Evolutionary conservation across 164 flowering plant species (phyloP).

Genomic region (Chimonanthus salicifolius): DNA sequence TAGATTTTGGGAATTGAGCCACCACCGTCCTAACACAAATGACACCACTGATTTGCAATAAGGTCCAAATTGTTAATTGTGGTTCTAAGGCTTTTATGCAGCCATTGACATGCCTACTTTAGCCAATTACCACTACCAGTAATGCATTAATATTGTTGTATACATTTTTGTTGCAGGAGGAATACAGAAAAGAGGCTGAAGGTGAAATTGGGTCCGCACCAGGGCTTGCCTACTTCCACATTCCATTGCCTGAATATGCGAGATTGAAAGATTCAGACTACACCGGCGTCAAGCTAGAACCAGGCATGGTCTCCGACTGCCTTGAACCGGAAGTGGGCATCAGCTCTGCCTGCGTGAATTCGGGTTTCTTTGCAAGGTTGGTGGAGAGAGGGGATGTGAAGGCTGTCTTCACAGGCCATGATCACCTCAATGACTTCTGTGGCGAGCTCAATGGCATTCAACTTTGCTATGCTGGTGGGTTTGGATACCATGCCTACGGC

Average conservation of each 20-base stretch:
- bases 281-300: conserved; percentile 49
- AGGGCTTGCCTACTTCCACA: conserved; percentile 84
- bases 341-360: conserved; percentile 77
- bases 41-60: too few relatives aligned
- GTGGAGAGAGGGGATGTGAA: conserved; percentile 80
- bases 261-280: conserved; percentile 61
- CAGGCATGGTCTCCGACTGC: too few relatives aligned
- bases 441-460: conserved; percentile 62
- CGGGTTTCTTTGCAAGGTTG: conserved; percentile 85
- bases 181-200: conserved; percentile 41
- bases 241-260: conserved; percentile 80
- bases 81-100: too few relatives aligned
- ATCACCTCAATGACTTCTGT: conserved; percentile 90
- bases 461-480: conserved; percentile 91
- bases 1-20: too few relatives aligned
- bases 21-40: too few relatives aligned
- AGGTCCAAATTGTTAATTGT: too few relatives aligned
- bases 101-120: too few relatives aligned
- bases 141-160: not conserved
- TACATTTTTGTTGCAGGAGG: conserved; percentile 35
- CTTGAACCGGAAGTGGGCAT: conserved; percentile 53
- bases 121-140: too few relatives aligned
- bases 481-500: conserved; percentile 98
- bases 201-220: conserved; percentile 65
- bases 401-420: conserved; percentile 87